Conservation (phyloP, 768 basidiomycete genomes). For the Naganishia antarctica region DNA sequence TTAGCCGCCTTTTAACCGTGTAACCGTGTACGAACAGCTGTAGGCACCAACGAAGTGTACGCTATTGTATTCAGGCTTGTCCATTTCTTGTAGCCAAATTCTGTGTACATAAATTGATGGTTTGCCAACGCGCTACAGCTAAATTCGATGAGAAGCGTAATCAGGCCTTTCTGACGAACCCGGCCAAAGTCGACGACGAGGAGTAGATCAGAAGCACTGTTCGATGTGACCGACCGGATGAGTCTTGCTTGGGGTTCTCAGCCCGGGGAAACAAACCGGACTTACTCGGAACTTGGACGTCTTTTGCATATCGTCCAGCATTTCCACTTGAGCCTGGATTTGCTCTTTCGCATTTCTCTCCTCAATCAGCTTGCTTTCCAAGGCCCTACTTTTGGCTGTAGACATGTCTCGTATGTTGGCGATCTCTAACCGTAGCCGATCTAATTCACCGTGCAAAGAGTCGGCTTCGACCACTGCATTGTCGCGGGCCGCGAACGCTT, state of each 20-base stretch:
- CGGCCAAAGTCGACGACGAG: too few relatives aligned
- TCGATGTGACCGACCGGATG: too few relatives aligned
- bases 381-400: conserved; percentile 23
- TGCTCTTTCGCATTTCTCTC: conserved; percentile 32
- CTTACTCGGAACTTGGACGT: conserved; percentile 39
- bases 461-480: conserved; percentile 2
- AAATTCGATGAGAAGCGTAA: too few relatives aligned
- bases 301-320: conserved; percentile 38
- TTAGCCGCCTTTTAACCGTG: not conserved
- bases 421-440: conserved; percentile 27
- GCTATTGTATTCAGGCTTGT: not conserved
- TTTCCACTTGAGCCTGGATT: conserved; percentile 41
- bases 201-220: conserved; percentile 16
- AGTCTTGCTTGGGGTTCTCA: too few relatives aligned
- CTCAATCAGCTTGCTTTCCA: conserved; percentile 23
- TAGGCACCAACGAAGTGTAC: not conserved
- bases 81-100: not conserved
- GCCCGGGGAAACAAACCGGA: too few relatives aligned
- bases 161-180: too few relatives aligned
- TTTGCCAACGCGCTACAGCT: not conserved
- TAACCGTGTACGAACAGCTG: too few relatives aligned
- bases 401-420: conserved; percentile 19
- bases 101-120: not conserved
- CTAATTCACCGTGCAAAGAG: conserved; percentile 7
- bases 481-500: conserved; percentile 19